A percentile compares a stretch with the other conserved stretches of the same genome.
Conservation (phyloP, 257 asterid species). For the Solanum gandarillasii region DNA sequence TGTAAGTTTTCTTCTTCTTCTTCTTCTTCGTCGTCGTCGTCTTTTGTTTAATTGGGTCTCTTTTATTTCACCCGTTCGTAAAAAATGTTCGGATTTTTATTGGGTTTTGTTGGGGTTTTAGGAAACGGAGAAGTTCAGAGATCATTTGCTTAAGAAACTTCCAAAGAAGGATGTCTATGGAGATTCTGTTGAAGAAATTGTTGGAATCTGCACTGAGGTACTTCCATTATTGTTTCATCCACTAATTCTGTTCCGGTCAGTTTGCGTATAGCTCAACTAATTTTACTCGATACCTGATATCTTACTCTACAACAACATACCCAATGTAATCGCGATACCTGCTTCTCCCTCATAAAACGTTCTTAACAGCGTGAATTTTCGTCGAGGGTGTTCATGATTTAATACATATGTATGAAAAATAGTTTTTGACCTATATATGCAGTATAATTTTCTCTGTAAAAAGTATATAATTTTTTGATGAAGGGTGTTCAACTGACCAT, state of each 20-base stretch:
- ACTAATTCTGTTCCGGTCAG: neutral
- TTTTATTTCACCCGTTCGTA: neutral
- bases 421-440: too few species aligned
- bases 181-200: constrained; percentile 70
- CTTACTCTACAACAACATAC: neutral
- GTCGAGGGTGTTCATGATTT: too few species aligned
- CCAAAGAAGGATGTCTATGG: constrained; percentile 79
- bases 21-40: neutral
- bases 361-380: neutral
- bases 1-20: constrained; percentile 21
- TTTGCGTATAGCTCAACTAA: neutral
- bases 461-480: too few species aligned
- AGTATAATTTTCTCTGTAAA: too few species aligned
- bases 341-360: neutral
- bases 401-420: too few species aligned
- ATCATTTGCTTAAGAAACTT: constrained; percentile 48
- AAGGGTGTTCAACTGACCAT: too few species aligned
- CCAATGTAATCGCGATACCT: neutral
- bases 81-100: neutral
- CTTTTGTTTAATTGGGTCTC: neutral
- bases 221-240: neutral
- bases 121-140: constrained; percentile 77
- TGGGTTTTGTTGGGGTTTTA: constrained; percentile 6
- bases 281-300: too few species aligned
- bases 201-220: constrained; percentile 80